Evolutionary conservation across 495 filamentous ascomycete species (phyloP), one percentile per base, ranked within the genome.

Genomic region (Copromyces sp.): DNA sequence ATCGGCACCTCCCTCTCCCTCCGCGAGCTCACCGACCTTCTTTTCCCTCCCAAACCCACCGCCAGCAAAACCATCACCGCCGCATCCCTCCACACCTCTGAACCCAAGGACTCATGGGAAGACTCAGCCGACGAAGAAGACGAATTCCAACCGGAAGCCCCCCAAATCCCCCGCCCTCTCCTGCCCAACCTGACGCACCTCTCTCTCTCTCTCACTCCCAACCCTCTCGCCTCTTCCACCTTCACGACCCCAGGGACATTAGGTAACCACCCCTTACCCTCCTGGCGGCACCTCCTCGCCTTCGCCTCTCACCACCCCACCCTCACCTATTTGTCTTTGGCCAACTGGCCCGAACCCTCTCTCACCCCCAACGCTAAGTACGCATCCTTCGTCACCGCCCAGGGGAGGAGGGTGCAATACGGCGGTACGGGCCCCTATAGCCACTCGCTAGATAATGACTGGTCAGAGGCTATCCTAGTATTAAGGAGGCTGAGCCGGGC

Each of bases 291-390:
- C 8, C 86, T 95, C 32, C 82, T 95, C 14, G 73, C 82, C 5
- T 80, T 94, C n/a, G 82, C 90, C 1, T 80, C 85, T 0, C 87
- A 89, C 68, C 78, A 93, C 0, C 83, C 88, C 1, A 89, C 83
- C 0, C 82, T 94, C 44, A 94, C 93, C 0, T 91, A 95, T 73
- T 86, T 97, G 3, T 93, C 89, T 38, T 82, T 97, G 5, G 90
- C 92, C 1, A 87, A 91, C 78, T 97, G 94, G 94, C 93, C 94
- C 3, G 82, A 86, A 24, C 94, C 94, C 1, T 87, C 85, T 1
- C 78, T 91, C 1, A 91, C 88, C 7, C 91, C 91, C 7, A 89
- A 90, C 72, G 83, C 90, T 3, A 86, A 85, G 65, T 80, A 85
- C 44, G 80, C 85, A 1, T 84, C 85, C 38, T 77, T 85, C 9